A percentile compares a stretch with the other conserved stretches of the same genome.
Evolutionary conservation across 768 basidiomycete species (phyloP).

Genomic region (Hydnomerulius pinastri): DNA sequence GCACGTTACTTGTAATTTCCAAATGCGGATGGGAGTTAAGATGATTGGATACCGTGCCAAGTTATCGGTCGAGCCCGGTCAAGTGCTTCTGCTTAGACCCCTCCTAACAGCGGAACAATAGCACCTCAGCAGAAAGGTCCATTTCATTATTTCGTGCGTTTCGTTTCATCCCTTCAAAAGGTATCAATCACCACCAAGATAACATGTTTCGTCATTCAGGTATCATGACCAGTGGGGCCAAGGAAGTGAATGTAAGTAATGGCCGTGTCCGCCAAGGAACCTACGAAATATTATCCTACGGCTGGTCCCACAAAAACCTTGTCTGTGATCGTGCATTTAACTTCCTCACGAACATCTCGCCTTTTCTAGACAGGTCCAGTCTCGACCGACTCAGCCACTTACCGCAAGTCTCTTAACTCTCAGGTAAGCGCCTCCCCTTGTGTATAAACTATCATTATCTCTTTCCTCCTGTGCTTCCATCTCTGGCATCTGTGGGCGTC

Average conservation of each 20-base stretch:
- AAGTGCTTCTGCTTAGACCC: not conserved
- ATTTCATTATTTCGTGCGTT: slow-evolving; percentile 10
- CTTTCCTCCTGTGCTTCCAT: slow-evolving; percentile 3
- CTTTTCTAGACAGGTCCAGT: slow-evolving; percentile 24
- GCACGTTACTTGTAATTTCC: slow-evolving; percentile 14
- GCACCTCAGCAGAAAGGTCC: not conserved
- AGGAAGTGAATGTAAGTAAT: slow-evolving; percentile 33
- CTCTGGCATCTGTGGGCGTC: not conserved
- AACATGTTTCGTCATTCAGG: slow-evolving; percentile 3
- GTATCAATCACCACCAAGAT: not conserved
- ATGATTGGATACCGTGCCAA: not conserved
- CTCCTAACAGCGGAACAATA: slow-evolving; percentile 1
- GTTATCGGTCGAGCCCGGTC: not conserved
- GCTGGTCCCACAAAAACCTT: not conserved
- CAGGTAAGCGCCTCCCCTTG: slow-evolving; percentile 33
- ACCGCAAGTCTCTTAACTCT: slow-evolving; percentile 21
- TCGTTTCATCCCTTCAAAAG: not conserved
- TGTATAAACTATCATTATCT: slow-evolving; percentile 11
- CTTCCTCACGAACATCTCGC: slow-evolving; percentile 18
- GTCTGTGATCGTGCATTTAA: slow-evolving; percentile 6
- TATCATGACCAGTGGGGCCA: slow-evolving; percentile 24
- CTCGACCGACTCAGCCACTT: slow-evolving; percentile 33
- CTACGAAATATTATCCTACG: slow-evolving; percentile 2
- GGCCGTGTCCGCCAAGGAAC: slow-evolving; percentile 24
- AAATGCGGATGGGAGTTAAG: slow-evolving; percentile 1